phyloP scores from a whole-genome alignment of 805 yeast genomes.

The Saccharomycopsis synnaedendra region DNA sequence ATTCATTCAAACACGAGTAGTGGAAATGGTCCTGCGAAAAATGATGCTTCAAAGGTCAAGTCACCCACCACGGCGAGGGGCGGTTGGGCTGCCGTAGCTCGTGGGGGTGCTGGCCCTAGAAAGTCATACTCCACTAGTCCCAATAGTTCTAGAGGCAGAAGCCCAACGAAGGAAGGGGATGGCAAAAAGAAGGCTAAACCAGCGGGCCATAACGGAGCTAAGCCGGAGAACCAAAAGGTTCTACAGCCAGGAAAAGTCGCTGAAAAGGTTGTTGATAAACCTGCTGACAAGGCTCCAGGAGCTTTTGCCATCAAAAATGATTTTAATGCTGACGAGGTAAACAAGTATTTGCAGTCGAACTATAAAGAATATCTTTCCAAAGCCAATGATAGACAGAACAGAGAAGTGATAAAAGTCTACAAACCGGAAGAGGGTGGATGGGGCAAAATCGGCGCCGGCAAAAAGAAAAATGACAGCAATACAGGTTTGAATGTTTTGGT shows the following conservation, averaged over 20 bases:
- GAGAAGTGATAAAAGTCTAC: slow-evolving; percentile 5
- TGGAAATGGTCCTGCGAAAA: too few relatives aligned
- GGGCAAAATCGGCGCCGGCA: slow-evolving; percentile 5
- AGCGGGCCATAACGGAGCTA: too few relatives aligned
- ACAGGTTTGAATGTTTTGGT: slow-evolving; percentile 5
- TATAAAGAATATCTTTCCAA: slow-evolving; percentile 1
- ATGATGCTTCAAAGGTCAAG: neutral
- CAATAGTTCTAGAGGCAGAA: too few relatives aligned
- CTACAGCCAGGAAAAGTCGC: too few relatives aligned
- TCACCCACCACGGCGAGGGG: neutral
- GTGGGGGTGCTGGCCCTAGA: slow-evolving; percentile 1
- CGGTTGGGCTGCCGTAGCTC: slow-evolving; percentile 10
- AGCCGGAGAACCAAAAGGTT: too few relatives aligned
- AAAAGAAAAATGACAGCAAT: neutral
- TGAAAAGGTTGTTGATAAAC: too few relatives aligned
- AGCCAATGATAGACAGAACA: slow-evolving; percentile 4
- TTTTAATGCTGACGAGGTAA: slow-evolving; percentile 10
- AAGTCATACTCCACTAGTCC: neutral
- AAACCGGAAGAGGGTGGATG: slow-evolving; percentile 13
- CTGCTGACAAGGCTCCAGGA: too few relatives aligned
- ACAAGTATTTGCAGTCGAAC: slow-evolving; percentile 2
- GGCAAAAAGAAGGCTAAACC: too few relatives aligned
- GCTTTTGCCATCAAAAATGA: too few relatives aligned
- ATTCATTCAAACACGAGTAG: too few relatives aligned
- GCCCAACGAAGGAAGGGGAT: too few relatives aligned